Evolutionary conservation across 2,329 filamentous ascomycete genomes (phyloP).

Genomic region (Sarocladium oryzae): DNA sequence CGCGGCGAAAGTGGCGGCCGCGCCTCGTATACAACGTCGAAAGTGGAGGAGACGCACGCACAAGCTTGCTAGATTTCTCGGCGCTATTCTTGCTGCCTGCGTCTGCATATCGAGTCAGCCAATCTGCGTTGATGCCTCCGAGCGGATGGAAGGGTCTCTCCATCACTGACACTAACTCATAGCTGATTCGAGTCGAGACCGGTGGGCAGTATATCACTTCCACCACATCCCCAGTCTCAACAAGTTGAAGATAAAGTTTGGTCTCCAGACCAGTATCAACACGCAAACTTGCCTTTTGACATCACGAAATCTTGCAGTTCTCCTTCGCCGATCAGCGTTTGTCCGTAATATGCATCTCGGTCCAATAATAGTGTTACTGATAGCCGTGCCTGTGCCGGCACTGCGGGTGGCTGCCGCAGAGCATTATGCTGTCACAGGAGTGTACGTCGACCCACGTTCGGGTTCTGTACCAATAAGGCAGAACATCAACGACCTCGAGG

Average conservation of each 20-base stretch:
- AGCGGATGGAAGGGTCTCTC: no score
- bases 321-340: no score
- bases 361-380: conserved; percentile 15
- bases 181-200: neutral
- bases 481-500: conserved; percentile 41
- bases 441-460: conserved; percentile 26
- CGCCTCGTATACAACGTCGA: neutral
- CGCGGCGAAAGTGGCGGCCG: neutral
- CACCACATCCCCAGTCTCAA: neutral
- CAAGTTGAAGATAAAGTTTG: no score
- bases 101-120: neutral
- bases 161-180: neutral
- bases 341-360: neutral
- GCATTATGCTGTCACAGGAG: conserved; percentile 30
- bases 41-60: neutral
- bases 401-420: conserved; percentile 15
- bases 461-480: conserved; percentile 36
- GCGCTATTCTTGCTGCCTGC: neutral
- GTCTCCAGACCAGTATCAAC: no score
- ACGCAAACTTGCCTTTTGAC: no score
- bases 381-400: conserved; percentile 10
- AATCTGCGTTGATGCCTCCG: no score
- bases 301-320: no score
- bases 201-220: neutral
- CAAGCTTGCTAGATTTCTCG: neutral